Conservation (phyloP, 192 early-diverging fungal species). For the Entophlyctis luteolus region DNA sequence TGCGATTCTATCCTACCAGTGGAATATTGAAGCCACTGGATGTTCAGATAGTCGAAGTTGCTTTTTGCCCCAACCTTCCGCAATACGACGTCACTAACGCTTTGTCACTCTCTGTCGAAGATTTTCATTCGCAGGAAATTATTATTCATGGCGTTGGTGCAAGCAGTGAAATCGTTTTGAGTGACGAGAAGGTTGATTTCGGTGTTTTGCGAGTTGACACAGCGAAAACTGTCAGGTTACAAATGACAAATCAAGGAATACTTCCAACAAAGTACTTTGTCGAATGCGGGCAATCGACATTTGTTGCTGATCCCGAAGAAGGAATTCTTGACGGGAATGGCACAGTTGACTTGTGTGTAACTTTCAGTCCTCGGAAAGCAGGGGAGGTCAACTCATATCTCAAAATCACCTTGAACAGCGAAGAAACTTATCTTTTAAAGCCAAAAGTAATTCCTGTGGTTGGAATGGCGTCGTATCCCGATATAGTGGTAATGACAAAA, state of each 20-base stretch:
- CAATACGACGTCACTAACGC: slow-evolving; percentile 42
- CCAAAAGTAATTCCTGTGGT: slow-evolving; percentile 33
- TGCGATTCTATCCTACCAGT: slow-evolving; percentile 40
- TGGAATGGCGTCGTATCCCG: slow-evolving; percentile 56
- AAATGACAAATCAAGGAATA: slow-evolving; percentile 46
- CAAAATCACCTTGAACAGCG: slow-evolving; percentile 25
- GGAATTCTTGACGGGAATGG: slow-evolving; percentile 53
- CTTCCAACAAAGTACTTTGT: slow-evolving; percentile 49
- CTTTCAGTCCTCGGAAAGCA: slow-evolving; percentile 41
- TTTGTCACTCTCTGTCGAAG: slow-evolving; percentile 39
- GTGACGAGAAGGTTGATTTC: slow-evolving; percentile 38
- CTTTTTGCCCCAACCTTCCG: slow-evolving; percentile 46
- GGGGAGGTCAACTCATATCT: slow-evolving; percentile 38
- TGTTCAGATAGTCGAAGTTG: slow-evolving; percentile 47
- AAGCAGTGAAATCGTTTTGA: slow-evolving; percentile 32
- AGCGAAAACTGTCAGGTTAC: slow-evolving; percentile 23
- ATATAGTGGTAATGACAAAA: slow-evolving; percentile 49
- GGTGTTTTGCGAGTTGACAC: slow-evolving; percentile 51
- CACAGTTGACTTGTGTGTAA: slow-evolving; percentile 38
- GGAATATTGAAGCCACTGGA: slow-evolving; percentile 43
- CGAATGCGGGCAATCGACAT: slow-evolving; percentile 43
- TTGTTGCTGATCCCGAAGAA: slow-evolving; percentile 54
- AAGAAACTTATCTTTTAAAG: slow-evolving; percentile 32
- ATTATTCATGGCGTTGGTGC: slow-evolving; percentile 49
- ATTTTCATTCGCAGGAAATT: slow-evolving; percentile 45